phyloP scores from a whole-genome alignment of 2,329 filamentous ascomycete genomes.

The Periglandula ipomoeae region DNA sequence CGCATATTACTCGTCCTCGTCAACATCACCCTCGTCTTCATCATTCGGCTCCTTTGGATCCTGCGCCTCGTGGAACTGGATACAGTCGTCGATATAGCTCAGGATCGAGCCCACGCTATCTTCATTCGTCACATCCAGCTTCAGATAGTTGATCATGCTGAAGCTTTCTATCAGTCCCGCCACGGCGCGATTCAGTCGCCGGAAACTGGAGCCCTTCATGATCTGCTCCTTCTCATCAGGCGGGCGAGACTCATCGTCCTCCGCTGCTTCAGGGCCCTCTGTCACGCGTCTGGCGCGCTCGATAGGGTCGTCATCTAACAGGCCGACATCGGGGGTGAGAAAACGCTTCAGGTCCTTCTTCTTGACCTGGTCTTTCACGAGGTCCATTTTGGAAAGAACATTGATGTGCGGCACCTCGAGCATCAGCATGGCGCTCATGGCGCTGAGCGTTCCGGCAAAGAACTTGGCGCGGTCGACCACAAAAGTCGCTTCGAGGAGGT shows the following conservation, averaged over 20 bases:
- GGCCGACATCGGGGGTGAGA: slow-evolving; percentile 71
- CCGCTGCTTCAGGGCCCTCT: slow-evolving; percentile 32
- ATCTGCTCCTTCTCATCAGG: slow-evolving; percentile 58
- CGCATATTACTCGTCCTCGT: too few relatives aligned
- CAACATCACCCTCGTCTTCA: slow-evolving; percentile 34
- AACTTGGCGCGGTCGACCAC: slow-evolving; percentile 94
- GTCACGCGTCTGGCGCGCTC: slow-evolving; percentile 33
- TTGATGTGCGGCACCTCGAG: slow-evolving; percentile 95
- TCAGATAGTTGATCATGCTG: slow-evolving; percentile 93
- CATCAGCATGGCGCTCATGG: slow-evolving; percentile 99
- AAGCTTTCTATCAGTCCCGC: slow-evolving; percentile 92
- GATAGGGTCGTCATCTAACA: slow-evolving; percentile 72
- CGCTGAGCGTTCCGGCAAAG: slow-evolving; percentile 88
- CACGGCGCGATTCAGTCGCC: slow-evolving; percentile 76
- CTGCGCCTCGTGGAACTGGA: slow-evolving; percentile 88
- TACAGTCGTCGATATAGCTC: slow-evolving; percentile 89
- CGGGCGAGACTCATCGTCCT: slow-evolving; percentile 46
- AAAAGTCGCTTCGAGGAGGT: slow-evolving; percentile 92
- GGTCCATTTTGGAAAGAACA: slow-evolving; percentile 94
- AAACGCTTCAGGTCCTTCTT: slow-evolving; percentile 87
- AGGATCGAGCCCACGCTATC: slow-evolving; percentile 78
- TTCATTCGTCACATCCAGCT: slow-evolving; percentile 82
- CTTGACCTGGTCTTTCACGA: slow-evolving; percentile 80
- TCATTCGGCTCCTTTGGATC: slow-evolving; percentile 77
- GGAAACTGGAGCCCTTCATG: slow-evolving; percentile 75